Percentiles rank a stretch among this genome's conserved stretches.
Conservation (phyloP, 2,329 filamentous ascomycete species). For the Clathrospora elynae region DNA sequence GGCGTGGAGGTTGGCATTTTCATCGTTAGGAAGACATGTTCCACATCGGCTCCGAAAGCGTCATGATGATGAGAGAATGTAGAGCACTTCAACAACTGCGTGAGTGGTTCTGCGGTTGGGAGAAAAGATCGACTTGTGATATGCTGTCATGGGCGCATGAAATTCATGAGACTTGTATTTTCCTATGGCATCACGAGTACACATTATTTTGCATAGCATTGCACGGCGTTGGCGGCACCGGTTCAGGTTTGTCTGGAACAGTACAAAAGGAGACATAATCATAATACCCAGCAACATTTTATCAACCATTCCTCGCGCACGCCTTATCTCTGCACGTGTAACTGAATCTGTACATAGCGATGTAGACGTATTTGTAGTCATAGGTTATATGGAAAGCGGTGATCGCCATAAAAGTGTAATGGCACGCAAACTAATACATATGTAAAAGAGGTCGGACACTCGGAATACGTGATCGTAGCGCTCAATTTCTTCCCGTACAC, state of each 20-base stretch:
- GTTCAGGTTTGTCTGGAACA: constrained; percentile 10
- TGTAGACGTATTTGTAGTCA: too few relatives aligned
- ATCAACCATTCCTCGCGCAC: too few relatives aligned
- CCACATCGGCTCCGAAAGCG: constrained; percentile 11
- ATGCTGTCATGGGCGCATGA: constrained; percentile 2
- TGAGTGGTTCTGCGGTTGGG: background rate
- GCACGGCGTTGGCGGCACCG: constrained; percentile 21
- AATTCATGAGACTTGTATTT: background rate
- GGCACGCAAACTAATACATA: too few relatives aligned
- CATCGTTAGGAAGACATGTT: constrained; percentile 47
- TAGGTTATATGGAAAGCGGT: too few relatives aligned
- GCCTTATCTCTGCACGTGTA: too few relatives aligned
- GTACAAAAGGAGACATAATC: constrained; percentile 20
- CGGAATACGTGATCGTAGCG: too few relatives aligned
- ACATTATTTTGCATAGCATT: constrained; percentile 22
- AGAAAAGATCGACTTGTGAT: too few relatives aligned
- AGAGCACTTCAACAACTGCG: background rate
- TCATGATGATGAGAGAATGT: background rate
- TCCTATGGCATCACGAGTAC: constrained; percentile 4
- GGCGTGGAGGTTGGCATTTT: constrained; percentile 57
- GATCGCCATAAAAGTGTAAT: too few relatives aligned
- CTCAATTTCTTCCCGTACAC: too few relatives aligned
- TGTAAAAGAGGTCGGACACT: too few relatives aligned
- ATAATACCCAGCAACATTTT: constrained; percentile 17
- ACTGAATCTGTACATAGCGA: too few relatives aligned